Conservation (phyloP, 768 basidiomycete genomes). For the Tylopilus sp. region DNA sequence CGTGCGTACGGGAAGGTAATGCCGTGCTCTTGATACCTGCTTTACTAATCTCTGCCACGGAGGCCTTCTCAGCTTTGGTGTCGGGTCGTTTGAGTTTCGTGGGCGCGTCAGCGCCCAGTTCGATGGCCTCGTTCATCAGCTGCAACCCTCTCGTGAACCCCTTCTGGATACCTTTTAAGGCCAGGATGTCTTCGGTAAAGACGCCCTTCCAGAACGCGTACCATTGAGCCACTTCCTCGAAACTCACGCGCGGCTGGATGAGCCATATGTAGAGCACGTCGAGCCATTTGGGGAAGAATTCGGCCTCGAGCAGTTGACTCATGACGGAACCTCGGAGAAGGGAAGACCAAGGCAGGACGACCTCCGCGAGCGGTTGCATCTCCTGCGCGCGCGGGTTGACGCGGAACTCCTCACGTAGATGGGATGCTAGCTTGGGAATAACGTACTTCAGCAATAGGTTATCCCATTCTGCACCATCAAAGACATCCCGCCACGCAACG, state of each 20-base stretch:
- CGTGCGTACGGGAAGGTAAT: conserved; percentile 55
- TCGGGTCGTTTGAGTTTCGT: conserved; percentile 66
- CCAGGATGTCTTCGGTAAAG: conserved; percentile 71
- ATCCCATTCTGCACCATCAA: conserved; percentile 84
- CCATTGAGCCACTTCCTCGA: conserved; percentile 93
- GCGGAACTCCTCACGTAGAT: conserved; percentile 79
- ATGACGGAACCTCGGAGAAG: conserved; percentile 76
- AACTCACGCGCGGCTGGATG: conserved; percentile 80
- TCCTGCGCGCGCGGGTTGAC: conserved; percentile 91
- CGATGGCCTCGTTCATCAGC: conserved; percentile 92
- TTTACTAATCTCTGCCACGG: conserved; percentile 28
- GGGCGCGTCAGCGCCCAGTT: conserved; percentile 76
- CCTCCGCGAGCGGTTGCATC: conserved; percentile 70
- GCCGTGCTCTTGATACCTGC: conserved; percentile 33
- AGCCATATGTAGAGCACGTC: conserved; percentile 92
- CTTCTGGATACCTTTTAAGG: conserved; percentile 58
- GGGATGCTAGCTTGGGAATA: conserved; percentile 84
- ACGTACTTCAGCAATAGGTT: conserved; percentile 85
- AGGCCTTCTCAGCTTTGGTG: conserved; percentile 45
- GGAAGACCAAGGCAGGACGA: conserved; percentile 71
- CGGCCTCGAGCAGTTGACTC: conserved; percentile 79
- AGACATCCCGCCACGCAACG: conserved; percentile 80
- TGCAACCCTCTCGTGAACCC: conserved; percentile 90
- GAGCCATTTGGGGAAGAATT: conserved; percentile 98
- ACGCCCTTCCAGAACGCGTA: conserved; percentile 82